These are phyloP conservation scores for Paxillus involutus DNA, from an alignment of 768 basidiomycete species.

Conservation along the genomic window DNA sequence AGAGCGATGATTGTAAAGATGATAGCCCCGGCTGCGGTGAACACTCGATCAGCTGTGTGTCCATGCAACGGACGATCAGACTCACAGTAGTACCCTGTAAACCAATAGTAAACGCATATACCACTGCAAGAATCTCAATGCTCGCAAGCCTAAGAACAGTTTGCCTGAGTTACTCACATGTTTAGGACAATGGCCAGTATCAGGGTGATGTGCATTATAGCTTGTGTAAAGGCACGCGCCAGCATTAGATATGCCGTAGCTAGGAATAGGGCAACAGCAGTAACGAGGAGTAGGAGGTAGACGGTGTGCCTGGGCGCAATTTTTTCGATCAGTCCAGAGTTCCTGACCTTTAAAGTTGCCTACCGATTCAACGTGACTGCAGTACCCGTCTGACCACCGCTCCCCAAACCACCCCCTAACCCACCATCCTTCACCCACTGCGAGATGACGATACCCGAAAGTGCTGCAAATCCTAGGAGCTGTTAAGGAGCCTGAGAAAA, in stretches of 20 bases:
- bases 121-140: slow-evolving; percentile 41
- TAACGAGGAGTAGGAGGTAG: slow-evolving; percentile 74
- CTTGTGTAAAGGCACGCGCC: slow-evolving; percentile 66
- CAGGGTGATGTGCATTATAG: slow-evolving; percentile 78
- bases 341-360: slow-evolving; percentile 14
- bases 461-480: slow-evolving; percentile 66
- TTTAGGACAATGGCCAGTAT: slow-evolving; percentile 61
- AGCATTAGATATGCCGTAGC: slow-evolving; percentile 69
- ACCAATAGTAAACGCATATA: slow-evolving; percentile 75
- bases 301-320: slow-evolving; percentile 55
- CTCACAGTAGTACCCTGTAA: slow-evolving; percentile 68
- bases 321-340: neutral
- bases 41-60: neutral
- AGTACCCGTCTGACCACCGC: slow-evolving; percentile 47
- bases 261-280: slow-evolving; percentile 64
- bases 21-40: slow-evolving; percentile 67
- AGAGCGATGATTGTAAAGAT: slow-evolving; percentile 82
- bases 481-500: slow-evolving; percentile 20
- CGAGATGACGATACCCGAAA: slow-evolving; percentile 64
- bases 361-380: slow-evolving; percentile 66
- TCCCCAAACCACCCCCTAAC: slow-evolving; percentile 70
- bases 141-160: neutral
- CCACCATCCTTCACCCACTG: slow-evolving; percentile 66
- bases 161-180: slow-evolving; percentile 49
- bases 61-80: slow-evolving; percentile 19